These are phyloP conservation scores for Epichloe coenophiala DNA, from an alignment of 2,329 filamentous ascomycete species.

Conservation along the genomic window DNA sequence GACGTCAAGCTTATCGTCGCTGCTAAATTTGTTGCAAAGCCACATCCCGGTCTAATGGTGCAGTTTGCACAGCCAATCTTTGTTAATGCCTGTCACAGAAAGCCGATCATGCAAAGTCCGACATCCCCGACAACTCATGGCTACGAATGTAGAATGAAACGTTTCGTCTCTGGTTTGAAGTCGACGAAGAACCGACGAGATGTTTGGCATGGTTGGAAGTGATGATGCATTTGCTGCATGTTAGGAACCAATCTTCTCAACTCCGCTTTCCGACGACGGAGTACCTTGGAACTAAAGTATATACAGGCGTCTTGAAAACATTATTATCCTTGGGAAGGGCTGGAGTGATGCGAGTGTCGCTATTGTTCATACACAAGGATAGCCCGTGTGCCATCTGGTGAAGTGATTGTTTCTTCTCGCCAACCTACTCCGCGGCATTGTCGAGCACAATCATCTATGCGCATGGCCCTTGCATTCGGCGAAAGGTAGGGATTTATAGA, in stretches of 20 bases:
- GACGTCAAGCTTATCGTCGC: slow-evolving; percentile 15
- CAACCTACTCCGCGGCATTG: slow-evolving; percentile 51
- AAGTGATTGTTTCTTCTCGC: slow-evolving; percentile 47
- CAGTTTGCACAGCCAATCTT: slow-evolving; percentile 40
- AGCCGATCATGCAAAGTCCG: slow-evolving; percentile 65
- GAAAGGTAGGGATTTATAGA: slow-evolving; percentile 52
- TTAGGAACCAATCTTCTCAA: background rate
- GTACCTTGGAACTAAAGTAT: slow-evolving; percentile 44
- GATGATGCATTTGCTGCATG: slow-evolving; percentile 36
- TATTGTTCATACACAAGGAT: slow-evolving; percentile 41
- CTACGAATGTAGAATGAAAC: slow-evolving; percentile 34
- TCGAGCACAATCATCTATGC: slow-evolving; percentile 46
- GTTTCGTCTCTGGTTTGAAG: slow-evolving; percentile 25
- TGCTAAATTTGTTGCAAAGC: slow-evolving; percentile 52
- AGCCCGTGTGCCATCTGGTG: slow-evolving; percentile 30
- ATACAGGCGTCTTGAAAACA: slow-evolving; percentile 25
- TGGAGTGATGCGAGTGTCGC: background rate
- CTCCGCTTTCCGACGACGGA: background rate
- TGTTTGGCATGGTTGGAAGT: slow-evolving; percentile 33
- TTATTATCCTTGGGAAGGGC: background rate
- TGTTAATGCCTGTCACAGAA: slow-evolving; percentile 32
- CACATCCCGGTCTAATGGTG: slow-evolving; percentile 44
- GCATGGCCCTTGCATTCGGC: slow-evolving; percentile 55
- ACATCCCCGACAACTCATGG: slow-evolving; percentile 56
- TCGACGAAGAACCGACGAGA: slow-evolving; percentile 37